These are phyloP conservation scores for Dorcoceras hygrometricum DNA, from an alignment of 257 asterid species.

Conservation along the genomic window DNA sequence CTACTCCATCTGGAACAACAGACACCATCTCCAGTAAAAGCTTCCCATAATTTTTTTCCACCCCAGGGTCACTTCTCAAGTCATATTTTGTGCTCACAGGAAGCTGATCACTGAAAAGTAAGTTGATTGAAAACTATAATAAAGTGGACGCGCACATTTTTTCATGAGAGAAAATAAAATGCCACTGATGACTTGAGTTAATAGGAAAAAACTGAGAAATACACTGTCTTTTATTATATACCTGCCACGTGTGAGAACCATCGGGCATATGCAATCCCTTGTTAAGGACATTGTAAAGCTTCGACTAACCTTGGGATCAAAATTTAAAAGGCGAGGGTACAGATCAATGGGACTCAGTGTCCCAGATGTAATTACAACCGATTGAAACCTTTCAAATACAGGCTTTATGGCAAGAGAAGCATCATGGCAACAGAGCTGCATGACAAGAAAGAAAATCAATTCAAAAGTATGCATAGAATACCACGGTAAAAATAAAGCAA, in stretches of 20 bases:
- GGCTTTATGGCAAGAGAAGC: constrained; percentile 99
- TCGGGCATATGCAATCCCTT: constrained; percentile 98
- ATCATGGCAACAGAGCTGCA: constrained; percentile 97
- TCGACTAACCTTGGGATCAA: constrained; percentile 90
- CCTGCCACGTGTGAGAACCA: constrained; percentile 99
- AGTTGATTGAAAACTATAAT: constrained; percentile 10
- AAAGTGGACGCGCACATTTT: constrained; percentile 8
- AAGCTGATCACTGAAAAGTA: constrained; percentile 78
- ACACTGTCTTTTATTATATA: constrained; percentile 25
- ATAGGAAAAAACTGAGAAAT: constrained; percentile 8
- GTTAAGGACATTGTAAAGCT: constrained; percentile 97
- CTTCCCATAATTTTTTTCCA: constrained; percentile 91
- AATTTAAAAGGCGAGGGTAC: constrained; percentile 91
- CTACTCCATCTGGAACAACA: constrained; percentile 96
- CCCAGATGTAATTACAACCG: constrained; percentile 96
- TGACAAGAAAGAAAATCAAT: constrained; percentile 23
- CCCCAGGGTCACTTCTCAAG: constrained; percentile 97
- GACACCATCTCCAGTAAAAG: constrained; percentile 96
- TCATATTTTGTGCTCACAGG: constrained; percentile 98
- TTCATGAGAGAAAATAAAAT: not conserved
- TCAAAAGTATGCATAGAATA: constrained; percentile 16
- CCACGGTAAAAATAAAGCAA: constrained; percentile 8
- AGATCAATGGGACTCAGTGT: constrained; percentile 98
- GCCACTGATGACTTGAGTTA: not conserved
- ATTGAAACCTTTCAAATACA: constrained; percentile 93